phyloP scores from a whole-genome alignment of 768 basidiomycete species.

The Collybia mongolica region DNA sequence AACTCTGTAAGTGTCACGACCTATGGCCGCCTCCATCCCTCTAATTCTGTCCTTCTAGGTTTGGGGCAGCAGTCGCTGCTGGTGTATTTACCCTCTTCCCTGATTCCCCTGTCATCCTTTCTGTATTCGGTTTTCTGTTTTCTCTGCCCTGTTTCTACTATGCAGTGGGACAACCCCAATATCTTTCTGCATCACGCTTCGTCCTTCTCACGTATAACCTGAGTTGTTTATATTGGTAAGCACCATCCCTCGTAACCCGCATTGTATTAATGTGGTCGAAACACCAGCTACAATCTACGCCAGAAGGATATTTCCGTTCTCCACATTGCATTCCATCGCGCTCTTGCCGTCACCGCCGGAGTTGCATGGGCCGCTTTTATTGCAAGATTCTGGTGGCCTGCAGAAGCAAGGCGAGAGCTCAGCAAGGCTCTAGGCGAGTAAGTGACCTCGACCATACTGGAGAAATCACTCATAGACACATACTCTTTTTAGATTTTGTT shows the following conservation, averaged over 20 bases:
- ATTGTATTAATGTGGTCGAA: neutral
- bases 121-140: constrained; percentile 84
- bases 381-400: constrained; percentile 93
- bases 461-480: neutral
- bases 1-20: constrained; percentile 60
- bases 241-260: constrained; percentile 1
- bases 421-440: constrained; percentile 86
- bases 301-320: constrained; percentile 58
- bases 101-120: constrained; percentile 69
- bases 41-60: constrained; percentile 36
- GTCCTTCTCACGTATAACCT: constrained; percentile 88
- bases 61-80: constrained; percentile 79
- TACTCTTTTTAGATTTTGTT: constrained; percentile 64
- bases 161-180: constrained; percentile 76
- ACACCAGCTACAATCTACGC: constrained; percentile 74
- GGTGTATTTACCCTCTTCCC: constrained; percentile 72
- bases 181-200: constrained; percentile 75
- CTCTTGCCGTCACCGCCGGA: constrained; percentile 78
- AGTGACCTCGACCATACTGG: constrained; percentile 1
- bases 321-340: constrained; percentile 74
- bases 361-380: constrained; percentile 89
- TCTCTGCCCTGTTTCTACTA: constrained; percentile 94
- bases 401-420: constrained; percentile 88
- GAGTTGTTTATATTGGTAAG: constrained; percentile 71
- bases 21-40: neutral